A percentile compares a stretch with the other conserved stretches of the same genome.
These are phyloP conservation scores for Clitopilus hobsonii DNA, from an alignment of 768 basidiomycete species.

Conservation along the genomic window DNA sequence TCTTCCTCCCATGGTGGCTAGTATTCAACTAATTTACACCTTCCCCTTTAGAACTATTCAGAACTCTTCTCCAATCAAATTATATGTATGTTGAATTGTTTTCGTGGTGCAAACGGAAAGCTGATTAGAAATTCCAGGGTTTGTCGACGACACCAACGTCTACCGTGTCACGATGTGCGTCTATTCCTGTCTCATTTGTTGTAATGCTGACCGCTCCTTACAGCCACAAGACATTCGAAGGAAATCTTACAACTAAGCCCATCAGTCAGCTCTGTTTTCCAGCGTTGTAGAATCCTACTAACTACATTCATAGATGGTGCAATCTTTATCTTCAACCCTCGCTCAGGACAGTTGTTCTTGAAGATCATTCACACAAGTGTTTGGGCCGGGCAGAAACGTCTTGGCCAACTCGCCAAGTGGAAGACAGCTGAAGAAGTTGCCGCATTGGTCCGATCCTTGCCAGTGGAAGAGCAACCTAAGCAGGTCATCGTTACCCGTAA, in stretches of 20 bases:
- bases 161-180: slow-evolving; percentile 91
- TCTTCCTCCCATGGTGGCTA: background rate
- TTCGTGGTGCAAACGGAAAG: background rate
- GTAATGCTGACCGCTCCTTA: slow-evolving; percentile 7
- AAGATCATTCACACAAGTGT: slow-evolving; percentile 99
- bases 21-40: background rate
- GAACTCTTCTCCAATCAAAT: slow-evolving; percentile 98
- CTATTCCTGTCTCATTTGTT: background rate
- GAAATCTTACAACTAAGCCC: slow-evolving; percentile 98
- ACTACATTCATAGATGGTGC: slow-evolving; percentile 61
- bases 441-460: slow-evolving; percentile 91
- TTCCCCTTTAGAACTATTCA: slow-evolving; percentile 67
- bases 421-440: slow-evolving; percentile 99
- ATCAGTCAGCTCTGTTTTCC: slow-evolving; percentile 60
- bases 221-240: slow-evolving; percentile 98
- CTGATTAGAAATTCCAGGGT: slow-evolving; percentile 47
- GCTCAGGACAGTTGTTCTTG: slow-evolving; percentile 95
- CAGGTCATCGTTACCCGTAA: slow-evolving; percentile 99
- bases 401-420: slow-evolving; percentile 99
- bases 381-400: slow-evolving; percentile 99
- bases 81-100: slow-evolving; percentile 58
- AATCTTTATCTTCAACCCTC: slow-evolving; percentile 99
- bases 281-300: background rate
- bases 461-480: slow-evolving; percentile 99
- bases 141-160: slow-evolving; percentile 99